Evolutionary conservation across 495 filamentous ascomycete genomes (phyloP), one percentile per base, ranked within the genome.

Genomic region (Parmelia sp.): DNA sequence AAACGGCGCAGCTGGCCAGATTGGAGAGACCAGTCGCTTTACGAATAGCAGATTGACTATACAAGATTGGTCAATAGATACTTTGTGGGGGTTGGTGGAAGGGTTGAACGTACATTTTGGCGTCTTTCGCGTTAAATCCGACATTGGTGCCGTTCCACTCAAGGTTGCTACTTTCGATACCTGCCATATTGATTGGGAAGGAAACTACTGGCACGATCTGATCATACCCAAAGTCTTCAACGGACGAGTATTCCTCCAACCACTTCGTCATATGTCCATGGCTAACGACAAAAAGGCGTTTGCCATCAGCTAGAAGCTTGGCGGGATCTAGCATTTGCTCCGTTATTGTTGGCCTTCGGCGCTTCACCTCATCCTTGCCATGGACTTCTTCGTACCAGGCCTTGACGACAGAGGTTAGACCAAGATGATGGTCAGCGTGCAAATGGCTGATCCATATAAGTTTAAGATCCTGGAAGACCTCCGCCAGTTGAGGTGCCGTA

Each of bases 361-460:
- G 61, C 35, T 60, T 47, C 37, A 60, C 62, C 35, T 66, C 67
- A 21, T 66, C 36, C 47, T 56, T 57, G 23, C 65, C 60, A 58
- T 80, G 83, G 65, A 78, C 86, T 42, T 75, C 77, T 23, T 78
- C 70, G 64, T 88, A 86, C 85, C 90, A 93, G 23, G 89, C 89
- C 72, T 81, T 87, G 70, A 99, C 87, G 33, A 97, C 76, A 23
- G 87, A 81, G 33, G 81, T 80, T 0, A 86, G 90, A 37, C 94
- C 94, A 25, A 97, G 83, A 70, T 99, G 94, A 74, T 99, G 94
- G 77, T 99, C 94, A 35, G 94, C 94, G 71, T 99, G 94, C 59
- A 93, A 75, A 74, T 99, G 94, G 71, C 89, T 93, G 71, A 99
- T 93, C 88, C 90, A 97, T 61, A 99, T 88, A 67, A 84, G 82